Base-by-base conservation (phyloP, 768 basidiomycete species). In the Phlebiopsis gigantea region DNA sequence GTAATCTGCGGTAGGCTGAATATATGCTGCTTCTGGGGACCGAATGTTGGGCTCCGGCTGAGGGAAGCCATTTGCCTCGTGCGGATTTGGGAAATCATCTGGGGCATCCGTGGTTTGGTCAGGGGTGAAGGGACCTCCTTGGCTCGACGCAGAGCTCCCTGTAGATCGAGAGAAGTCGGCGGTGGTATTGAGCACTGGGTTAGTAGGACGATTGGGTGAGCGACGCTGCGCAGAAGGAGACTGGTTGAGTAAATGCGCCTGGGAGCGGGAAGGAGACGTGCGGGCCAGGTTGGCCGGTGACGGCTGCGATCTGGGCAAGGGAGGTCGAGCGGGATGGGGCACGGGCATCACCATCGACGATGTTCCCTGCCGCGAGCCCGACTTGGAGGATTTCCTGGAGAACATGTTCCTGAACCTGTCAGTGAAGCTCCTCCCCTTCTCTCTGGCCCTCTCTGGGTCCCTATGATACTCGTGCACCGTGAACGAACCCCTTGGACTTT, bases 1-100 rank as follows among this genome's bases (percentile, higher is more conserved):
- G 53, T 74, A 74, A 58, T 75, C 73, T 15, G 64, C 61, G 17
- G 68, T 64, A 7, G 55, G 72, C 31, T 60, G 62, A 8, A 72
- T 71, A 14, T 66, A 61, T 15, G 68, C 62, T 24, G 59, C 65
- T 21, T 70, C 65, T 8, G 73, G 72, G 24, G 60, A 60, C 47
- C 22, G 56, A 25, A 19, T 15, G 45, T 31, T 19, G 15, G 30
- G 28, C 29, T 46, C 55, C 21, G 8, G 57, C 57, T 14, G 60
- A 26, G 26, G 25, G 12, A 49, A 31, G 45, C 41, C 43, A 25
- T 60, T 30, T 43, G 59, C 15, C 5, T 54, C 56, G 41, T 58
- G 47, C 12, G 57, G 57, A 22, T 58, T 58, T 9, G 57, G 57
- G 12, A 39, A 39, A 25, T 26, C 28, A 26, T 25, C n/a, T 19